Evolutionary conservation across 129 eudicot species (phyloP), one percentile per base, ranked within the genome.

Genomic region (Flaveria robusta): DNA sequence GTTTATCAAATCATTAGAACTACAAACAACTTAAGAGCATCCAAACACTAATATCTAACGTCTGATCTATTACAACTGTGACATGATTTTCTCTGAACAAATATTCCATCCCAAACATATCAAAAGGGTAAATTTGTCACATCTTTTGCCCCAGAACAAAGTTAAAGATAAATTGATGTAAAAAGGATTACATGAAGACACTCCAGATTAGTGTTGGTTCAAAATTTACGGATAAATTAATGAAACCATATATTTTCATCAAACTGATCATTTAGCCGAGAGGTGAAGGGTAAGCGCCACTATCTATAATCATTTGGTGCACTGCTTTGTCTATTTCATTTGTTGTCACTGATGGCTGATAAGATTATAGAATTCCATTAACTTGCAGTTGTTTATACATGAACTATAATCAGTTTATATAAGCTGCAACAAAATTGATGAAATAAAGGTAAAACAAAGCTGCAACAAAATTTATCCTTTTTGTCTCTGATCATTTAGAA

Each of bases 221-320:
- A 43, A 10, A 2, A 43, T 9, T 10, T 10, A 43, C 0, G 47
- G 47, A 43, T 43, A 12, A 11, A 43, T 9, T 10, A 2, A 43
- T 43, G 47, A 13, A 43, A 43, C 47, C 12, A 8, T 43, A 43
- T 10, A 12, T 9, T 43, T 43, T 43, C 13, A 43, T 43, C 47
- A 8, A 42, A 43, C 47, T 2, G 47, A 10, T 43, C 47, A n/a
- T n/a, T n/a, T 95, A 95, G 64, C 99, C 99, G 71, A 95, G 87
- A 63, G 99, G 99, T 41, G 99, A 95, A 72, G 99, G 99, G 74
- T 95, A 95, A 77, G 99, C 99, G 75, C 97, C 99, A 74, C 91
- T 93, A 76, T 95, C 99, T 18, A 91, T 88, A 34, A 95, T 91
- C 99, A 95, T 95, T 87, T 95, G 92, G 74, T 95, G 99, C 54